Percentiles rank a stretch among this genome's conserved stretches.
These are phyloP conservation scores for Starmera quercuum DNA, from an alignment of 805 yeast species.

Conservation along the genomic window DNA sequence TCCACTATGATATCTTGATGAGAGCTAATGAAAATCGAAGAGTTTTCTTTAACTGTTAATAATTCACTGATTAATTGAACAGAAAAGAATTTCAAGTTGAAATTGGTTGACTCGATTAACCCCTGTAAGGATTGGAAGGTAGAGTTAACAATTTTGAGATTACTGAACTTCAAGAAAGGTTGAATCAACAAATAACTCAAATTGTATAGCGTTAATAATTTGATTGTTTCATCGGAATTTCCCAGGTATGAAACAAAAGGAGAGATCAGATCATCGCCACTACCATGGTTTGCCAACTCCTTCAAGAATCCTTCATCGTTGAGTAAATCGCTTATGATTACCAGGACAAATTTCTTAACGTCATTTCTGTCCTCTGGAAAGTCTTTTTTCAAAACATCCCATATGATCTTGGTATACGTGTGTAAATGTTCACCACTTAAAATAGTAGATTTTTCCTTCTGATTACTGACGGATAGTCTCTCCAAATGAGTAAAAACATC, in stretches of 20 bases:
- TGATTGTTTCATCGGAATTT: conserved; percentile 48
- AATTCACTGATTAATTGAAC: conserved; percentile 62
- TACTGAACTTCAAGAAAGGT: conserved; percentile 15
- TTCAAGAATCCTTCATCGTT: conserved; percentile 29
- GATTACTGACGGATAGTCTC: conserved; percentile 21
- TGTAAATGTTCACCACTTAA: conserved; percentile 31
- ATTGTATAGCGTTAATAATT: conserved; percentile 47
- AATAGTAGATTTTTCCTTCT: conserved; percentile 34
- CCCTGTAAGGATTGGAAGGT: conserved; percentile 9
- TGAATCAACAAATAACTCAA: conserved; percentile 40
- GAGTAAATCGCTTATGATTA: conserved; percentile 50
- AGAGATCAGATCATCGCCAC: conserved; percentile 22
- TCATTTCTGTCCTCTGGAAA: conserved; percentile 47
- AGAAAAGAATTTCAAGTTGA: conserved; percentile 50
- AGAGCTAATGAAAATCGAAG: conserved; percentile 39
- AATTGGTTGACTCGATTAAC: conserved; percentile 26
- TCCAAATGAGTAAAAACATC: conserved; percentile 27
- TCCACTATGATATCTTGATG: conserved; percentile 23
- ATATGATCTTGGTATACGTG: conserved; percentile 45
- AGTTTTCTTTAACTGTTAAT: conserved; percentile 48
- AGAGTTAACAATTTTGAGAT: conserved; percentile 20
- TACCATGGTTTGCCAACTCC: conserved; percentile 19
- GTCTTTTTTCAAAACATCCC: conserved; percentile 44
- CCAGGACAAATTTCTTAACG: conserved; percentile 56
- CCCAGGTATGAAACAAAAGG: conserved; percentile 47